Percentiles rank a stretch among this genome's conserved stretches.
phyloP scores from a whole-genome alignment of 257 asterid species.

The Schizonepeta tenuifolia region DNA sequence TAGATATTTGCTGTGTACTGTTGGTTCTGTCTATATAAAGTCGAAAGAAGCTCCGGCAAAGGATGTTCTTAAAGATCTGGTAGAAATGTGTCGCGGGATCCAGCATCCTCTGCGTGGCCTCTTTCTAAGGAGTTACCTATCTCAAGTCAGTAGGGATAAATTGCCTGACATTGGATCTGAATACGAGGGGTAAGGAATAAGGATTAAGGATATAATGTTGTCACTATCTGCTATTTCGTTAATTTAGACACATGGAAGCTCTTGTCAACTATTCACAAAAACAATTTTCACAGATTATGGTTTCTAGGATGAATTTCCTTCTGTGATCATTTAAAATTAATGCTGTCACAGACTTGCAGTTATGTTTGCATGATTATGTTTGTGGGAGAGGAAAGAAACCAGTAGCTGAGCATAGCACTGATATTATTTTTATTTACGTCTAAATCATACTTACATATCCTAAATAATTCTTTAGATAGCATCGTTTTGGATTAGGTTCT shows the following conservation, averaged over 20 bases:
- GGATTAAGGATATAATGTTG: conserved; percentile 45
- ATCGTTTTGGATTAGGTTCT: conserved; percentile 11
- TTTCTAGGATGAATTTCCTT: conserved; percentile 16
- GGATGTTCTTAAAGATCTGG: conserved; percentile 97
- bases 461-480: neutral
- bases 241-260: conserved; percentile 18
- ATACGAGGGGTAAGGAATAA: conserved; percentile 91
- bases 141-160: conserved; percentile 98
- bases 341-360: neutral
- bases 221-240: conserved; percentile 21
- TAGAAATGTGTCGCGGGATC: conserved; percentile 97
- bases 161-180: conserved; percentile 98
- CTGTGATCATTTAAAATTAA: conserved; percentile 15
- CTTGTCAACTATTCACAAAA: conserved; percentile 12
- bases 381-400: conserved; percentile 5
- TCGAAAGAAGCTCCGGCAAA: conserved; percentile 99
- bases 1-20: conserved; percentile 97
- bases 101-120: conserved; percentile 99
- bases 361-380: conserved; percentile 11
- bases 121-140: conserved; percentile 91
- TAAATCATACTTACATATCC: neutral
- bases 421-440: neutral
- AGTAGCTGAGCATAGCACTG: conserved; percentile 16
- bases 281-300: conserved; percentile 15
- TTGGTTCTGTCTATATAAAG: conserved; percentile 92